Conservation (phyloP, 768 basidiomycete genomes). For the Tubosaeta sp. region DNA sequence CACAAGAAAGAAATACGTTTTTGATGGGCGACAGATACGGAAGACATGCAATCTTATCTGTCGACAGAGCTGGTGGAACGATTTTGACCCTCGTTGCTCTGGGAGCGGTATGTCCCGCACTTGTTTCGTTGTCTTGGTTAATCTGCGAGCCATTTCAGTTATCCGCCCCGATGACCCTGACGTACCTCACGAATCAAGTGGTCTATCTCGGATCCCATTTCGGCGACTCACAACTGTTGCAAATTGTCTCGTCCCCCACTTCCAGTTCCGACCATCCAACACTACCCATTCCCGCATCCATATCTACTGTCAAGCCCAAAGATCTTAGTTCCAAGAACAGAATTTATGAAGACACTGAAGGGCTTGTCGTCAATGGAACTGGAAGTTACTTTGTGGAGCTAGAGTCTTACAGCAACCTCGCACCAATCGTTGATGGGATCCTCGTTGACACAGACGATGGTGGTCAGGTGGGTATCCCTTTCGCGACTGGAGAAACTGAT, state of each 20-base stretch:
- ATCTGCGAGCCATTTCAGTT: conserved; percentile 38
- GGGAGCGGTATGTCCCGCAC: conserved; percentile 55
- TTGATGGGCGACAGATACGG: conserved; percentile 72
- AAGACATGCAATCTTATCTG: conserved; percentile 58
- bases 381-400: conserved; percentile 61
- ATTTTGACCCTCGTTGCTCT: conserved; percentile 56
- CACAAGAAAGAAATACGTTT: conserved; percentile 42
- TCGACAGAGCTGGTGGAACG: conserved; percentile 39
- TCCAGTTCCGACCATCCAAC: conserved; percentile 39
- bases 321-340: conserved; percentile 28
- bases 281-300: conserved; percentile 47
- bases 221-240: conserved; percentile 75
- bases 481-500: neutral
- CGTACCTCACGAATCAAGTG: conserved; percentile 65
- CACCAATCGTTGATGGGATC: conserved; percentile 79
- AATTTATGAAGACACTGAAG: conserved; percentile 29
- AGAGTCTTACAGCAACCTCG: conserved; percentile 69
- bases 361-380: conserved; percentile 45
- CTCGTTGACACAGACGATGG: conserved; percentile 68
- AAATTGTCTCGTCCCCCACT: conserved; percentile 47
- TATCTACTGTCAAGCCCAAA: conserved; percentile 39
- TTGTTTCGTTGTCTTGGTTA: conserved; percentile 1
- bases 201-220: conserved; percentile 79
- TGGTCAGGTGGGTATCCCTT: conserved; percentile 50
- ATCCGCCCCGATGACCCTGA: conserved; percentile 66